phyloP scores from a whole-genome alignment of 208 protist species.

The Trypanosoma cruzi region DNA sequence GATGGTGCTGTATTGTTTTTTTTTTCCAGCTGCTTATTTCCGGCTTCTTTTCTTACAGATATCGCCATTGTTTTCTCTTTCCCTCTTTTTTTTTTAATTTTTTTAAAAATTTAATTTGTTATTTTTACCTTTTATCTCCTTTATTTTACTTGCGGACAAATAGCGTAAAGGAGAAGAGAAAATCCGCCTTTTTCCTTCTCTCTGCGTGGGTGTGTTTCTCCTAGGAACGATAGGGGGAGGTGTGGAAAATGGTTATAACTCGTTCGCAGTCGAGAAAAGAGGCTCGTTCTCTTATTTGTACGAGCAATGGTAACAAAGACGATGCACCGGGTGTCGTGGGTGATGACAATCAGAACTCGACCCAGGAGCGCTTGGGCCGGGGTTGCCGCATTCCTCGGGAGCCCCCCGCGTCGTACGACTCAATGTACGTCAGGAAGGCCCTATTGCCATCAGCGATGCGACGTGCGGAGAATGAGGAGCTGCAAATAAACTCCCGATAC shows the following conservation, averaged over 20 bases:
- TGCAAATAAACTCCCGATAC: conserved; percentile 57
- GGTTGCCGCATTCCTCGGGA: conserved; percentile 57
- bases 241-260: conserved; percentile 33
- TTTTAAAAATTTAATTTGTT: conserved; percentile 19
- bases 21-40: not conserved
- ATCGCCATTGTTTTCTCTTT: not conserved
- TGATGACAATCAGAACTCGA: not conserved
- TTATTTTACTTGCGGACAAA: not conserved
- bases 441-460: not conserved
- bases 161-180: conserved; percentile 6
- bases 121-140: not conserved
- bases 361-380: conserved; percentile 56
- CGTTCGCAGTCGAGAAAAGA: conserved; percentile 28
- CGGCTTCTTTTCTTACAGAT: not conserved
- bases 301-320: conserved; percentile 1
- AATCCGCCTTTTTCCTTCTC: conserved; percentile 9
- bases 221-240: not conserved
- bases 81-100: conserved; percentile 12
- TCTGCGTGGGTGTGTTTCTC: conserved; percentile 8
- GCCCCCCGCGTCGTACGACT: conserved; percentile 20
- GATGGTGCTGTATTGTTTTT: not conserved
- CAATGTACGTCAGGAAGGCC: conserved; percentile 25
- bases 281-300: not conserved
- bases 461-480: conserved; percentile 2
- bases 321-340: not conserved